These are phyloP conservation scores for Capillidium rhysosporum DNA, from an alignment of 371 early-diverging fungal genomes.

Conservation along the genomic window DNA sequence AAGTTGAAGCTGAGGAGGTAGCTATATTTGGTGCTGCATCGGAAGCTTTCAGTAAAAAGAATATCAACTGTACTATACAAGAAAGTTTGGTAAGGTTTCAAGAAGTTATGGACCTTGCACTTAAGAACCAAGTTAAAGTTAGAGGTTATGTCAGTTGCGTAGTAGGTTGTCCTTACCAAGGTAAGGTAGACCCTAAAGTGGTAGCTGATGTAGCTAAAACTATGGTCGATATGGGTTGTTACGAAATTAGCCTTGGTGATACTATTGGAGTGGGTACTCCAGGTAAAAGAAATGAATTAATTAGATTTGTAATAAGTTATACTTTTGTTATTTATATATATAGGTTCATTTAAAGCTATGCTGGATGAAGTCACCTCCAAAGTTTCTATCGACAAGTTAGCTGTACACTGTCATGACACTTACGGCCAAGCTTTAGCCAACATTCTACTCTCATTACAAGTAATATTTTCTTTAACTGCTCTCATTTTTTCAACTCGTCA, in stretches of 20 bases:
- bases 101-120: constrained; percentile 43
- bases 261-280: constrained; percentile 91
- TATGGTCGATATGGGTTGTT: constrained; percentile 80
- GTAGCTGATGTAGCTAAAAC: constrained; percentile 58
- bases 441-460: constrained; percentile 60
- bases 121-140: constrained; percentile 43
- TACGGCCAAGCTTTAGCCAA: constrained; percentile 95
- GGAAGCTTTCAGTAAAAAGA: constrained; percentile 72
- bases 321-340: too few relatives aligned
- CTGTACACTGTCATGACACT: constrained; percentile 94
- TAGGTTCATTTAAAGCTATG: constrained; percentile 44
- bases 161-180: constrained; percentile 90
- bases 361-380: constrained; percentile 45
- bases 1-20: constrained; percentile 62
- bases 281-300: constrained; percentile 7
- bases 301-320: background rate
- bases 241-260: constrained; percentile 91
- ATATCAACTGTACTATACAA: constrained; percentile 81
- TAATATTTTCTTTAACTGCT: constrained; percentile 10
- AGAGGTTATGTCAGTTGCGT: constrained; percentile 86
- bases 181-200: constrained; percentile 37
- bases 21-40: constrained; percentile 86
- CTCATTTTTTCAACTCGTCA: background rate
- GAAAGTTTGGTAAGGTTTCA: constrained; percentile 59
- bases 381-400: constrained; percentile 57